These are phyloP conservation scores for Xylaria sp. DNA, from an alignment of 2,329 filamentous ascomycete genomes.

Conservation along the genomic window DNA sequence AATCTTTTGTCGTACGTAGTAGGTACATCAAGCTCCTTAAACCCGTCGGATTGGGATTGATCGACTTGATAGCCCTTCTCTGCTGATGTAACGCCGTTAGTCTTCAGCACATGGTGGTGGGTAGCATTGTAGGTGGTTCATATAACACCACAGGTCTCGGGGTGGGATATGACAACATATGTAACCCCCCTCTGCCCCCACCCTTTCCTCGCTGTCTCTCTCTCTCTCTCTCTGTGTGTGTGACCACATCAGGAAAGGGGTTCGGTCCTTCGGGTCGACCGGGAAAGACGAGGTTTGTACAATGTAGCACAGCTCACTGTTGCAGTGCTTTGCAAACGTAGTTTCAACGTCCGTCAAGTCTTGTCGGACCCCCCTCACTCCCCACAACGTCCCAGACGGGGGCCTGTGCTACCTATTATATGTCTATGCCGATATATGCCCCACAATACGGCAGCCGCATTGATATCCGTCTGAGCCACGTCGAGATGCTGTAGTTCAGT, in stretches of 20 bases:
- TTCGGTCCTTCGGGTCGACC: not conserved
- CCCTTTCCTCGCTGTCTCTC: too few species aligned
- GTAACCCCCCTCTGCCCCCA: not conserved
- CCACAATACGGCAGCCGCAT: not conserved
- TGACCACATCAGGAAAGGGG: too few species aligned
- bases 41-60: not conserved
- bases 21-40: not conserved
- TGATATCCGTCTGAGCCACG: not conserved
- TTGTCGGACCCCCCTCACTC: not conserved
- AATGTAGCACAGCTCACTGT: not conserved
- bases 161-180: not conserved
- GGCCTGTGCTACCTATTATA: too few species aligned
- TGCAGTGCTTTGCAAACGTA: not conserved
- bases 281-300: not conserved
- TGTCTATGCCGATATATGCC: not conserved
- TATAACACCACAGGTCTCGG: not conserved
- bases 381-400: not conserved
- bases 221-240: too few species aligned
- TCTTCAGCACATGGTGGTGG: not conserved
- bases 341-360: not conserved
- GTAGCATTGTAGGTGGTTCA: too few species aligned
- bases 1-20: not conserved
- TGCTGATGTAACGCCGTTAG: not conserved
- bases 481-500: slow-evolving; percentile 18
- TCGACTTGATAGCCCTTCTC: not conserved